Evolutionary conservation across 2,329 filamentous ascomycete species (phyloP), one percentile per base, ranked within the genome.

Genomic region (Nemania sp.): DNA sequence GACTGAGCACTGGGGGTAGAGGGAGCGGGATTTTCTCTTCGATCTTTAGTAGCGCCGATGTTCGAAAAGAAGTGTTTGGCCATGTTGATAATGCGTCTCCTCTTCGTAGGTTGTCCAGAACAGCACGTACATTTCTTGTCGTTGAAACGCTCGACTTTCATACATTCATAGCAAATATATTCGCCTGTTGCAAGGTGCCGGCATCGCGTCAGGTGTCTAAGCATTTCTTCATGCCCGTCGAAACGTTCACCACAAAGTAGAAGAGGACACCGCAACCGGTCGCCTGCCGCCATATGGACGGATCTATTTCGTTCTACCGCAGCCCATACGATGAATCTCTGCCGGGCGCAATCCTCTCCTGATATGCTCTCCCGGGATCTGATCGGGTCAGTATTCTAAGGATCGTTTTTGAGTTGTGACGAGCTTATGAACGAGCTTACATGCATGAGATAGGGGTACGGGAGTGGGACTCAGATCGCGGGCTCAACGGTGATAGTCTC

Each of bases 131-230:
- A 87, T 73, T 83, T 82, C 70, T 80, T 78, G 70, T 88, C 85
- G 77, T 83, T 83, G 75, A 87, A 86, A 43, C 80, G 80, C 74
- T 88, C 86, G 64, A 84, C 79, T 72, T 81, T 82, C 74, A 80
- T 82, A 73, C 86, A 87, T 43, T 87, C 83, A 73, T 85, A 87
- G 74, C 86, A 88, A 80, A 85, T 83, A 71, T 88, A 88, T 78
- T 88, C 84, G 65, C 85, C 84, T 3, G 80, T 80, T 27, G 79
- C 75, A 35, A 88, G 81, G 73, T 85, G 80, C 32, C 80, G 78
- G 73, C 86, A 87, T 45, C 76, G 77, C 66, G 84, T 82, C 10
- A 88, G 78, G 69, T 88, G 86, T 72, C 80, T 82, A 57, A 88
- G 80, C 86, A 88, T 86, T 64, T 80, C 69, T 75, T 88, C 86